A percentile compares a stretch with the other conserved stretches of the same genome.
Evolutionary conservation across 176 grass and related monocot genomes (phyloP).

Genomic region (Pharus latifolius): DNA sequence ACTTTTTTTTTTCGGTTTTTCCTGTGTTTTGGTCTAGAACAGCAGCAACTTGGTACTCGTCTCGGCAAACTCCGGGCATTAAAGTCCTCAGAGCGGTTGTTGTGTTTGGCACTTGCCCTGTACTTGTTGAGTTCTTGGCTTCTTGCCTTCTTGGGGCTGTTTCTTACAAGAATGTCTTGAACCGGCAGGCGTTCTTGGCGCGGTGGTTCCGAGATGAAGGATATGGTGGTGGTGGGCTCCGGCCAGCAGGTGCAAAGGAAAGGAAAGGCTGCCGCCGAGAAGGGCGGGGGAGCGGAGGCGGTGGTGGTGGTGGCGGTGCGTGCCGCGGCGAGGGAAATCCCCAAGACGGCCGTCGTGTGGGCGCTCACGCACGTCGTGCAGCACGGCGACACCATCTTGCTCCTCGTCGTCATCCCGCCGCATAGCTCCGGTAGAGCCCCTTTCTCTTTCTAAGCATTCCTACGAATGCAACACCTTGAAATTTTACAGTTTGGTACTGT

Average conservation of each 20-base stretch:
- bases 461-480: background rate
- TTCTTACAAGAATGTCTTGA: background rate
- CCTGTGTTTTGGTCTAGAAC: constrained; percentile 1
- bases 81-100: background rate
- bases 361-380: constrained; percentile 84
- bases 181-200: background rate
- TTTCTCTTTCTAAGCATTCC: background rate
- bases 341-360: constrained; percentile 67
- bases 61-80: background rate
- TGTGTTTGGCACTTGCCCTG: background rate
- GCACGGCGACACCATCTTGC: constrained; percentile 58
- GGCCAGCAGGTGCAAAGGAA: constrained; percentile 12
- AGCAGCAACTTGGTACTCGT: background rate
- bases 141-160: background rate
- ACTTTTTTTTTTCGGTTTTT: background rate
- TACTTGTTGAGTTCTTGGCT: background rate
- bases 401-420: constrained; percentile 59
- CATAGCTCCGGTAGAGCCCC: constrained; percentile 40
- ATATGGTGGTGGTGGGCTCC: background rate
- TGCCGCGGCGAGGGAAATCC: constrained; percentile 59
- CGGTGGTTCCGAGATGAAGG: background rate
- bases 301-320: constrained; percentile 69
- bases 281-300: background rate
- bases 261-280: constrained; percentile 13
- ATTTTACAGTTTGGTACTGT: background rate